A percentile compares a stretch with the other conserved stretches of the same genome.
These are phyloP conservation scores for Elaeagnus macrophylla DNA, from an alignment of 306 rosid species.

Conservation along the genomic window DNA sequence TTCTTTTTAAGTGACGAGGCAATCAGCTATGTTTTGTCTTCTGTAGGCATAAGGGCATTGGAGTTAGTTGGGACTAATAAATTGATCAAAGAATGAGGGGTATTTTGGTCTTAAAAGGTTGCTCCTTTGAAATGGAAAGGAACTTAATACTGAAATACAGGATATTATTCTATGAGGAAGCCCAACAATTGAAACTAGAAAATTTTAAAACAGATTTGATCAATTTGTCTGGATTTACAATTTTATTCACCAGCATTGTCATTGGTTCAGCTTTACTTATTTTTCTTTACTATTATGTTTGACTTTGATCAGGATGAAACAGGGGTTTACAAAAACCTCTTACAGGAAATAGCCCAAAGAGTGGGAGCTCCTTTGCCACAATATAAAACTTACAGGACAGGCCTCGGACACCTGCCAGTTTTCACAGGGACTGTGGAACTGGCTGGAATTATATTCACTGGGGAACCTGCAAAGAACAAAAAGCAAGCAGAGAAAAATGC, in stretches of 20 bases:
- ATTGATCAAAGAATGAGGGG: conserved; percentile 19
- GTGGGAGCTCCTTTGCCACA: conserved; percentile 98
- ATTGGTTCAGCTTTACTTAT: conserved; percentile 1
- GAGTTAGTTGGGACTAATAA: conserved; percentile 7
- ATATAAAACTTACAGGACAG: conserved; percentile 85
- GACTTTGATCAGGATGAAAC: conserved; percentile 69
- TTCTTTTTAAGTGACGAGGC: background rate
- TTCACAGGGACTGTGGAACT: conserved; percentile 93
- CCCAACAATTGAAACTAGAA: no score
- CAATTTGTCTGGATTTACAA: no score
- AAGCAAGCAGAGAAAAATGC: conserved; percentile 99
- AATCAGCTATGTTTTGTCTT: conserved; percentile 22
- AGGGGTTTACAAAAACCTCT: conserved; percentile 92
- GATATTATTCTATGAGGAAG: no score
- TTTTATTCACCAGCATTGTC: no score
- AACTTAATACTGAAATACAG: no score
- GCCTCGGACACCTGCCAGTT: conserved; percentile 91
- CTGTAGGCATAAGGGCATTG: background rate
- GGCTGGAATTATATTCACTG: conserved; percentile 88
- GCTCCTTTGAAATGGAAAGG: background rate
- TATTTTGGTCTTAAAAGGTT: conserved; percentile 23
- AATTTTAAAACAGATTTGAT: no score
- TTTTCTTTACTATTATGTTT: conserved; percentile 19
- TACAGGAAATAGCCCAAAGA: conserved; percentile 99
- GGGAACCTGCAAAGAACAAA: conserved; percentile 94